These are phyloP conservation scores for Colletotrichum liaoningense DNA, from an alignment of 2,329 filamentous ascomycete genomes.

Conservation along the genomic window DNA sequence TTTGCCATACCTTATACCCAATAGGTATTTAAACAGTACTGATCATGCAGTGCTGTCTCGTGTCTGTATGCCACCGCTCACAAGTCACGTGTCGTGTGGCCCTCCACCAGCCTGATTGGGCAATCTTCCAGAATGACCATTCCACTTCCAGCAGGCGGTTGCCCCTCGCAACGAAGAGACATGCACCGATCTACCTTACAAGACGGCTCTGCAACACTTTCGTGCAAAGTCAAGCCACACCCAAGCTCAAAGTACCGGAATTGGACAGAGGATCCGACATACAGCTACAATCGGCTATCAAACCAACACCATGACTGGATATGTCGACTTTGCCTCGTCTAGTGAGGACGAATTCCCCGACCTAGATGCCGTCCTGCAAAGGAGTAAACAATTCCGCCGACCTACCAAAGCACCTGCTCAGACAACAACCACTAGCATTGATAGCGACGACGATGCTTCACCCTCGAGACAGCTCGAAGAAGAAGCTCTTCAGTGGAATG, in stretches of 20 bases:
- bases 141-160: not conserved
- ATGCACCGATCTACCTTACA: not conserved
- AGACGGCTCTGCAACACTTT: not conserved
- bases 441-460: not conserved
- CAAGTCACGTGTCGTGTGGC: not conserved
- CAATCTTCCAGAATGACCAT: not conserved
- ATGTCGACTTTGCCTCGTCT: conserved; percentile 42
- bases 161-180: conserved; percentile 30
- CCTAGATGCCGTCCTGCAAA: conserved; percentile 45
- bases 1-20: not conserved
- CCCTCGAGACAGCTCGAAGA: not conserved
- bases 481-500: not conserved
- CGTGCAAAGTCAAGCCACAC: not conserved
- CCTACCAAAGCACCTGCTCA: conserved; percentile 15
- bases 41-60: not conserved
- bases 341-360: conserved; percentile 58
- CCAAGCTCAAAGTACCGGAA: not conserved
- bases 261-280: not conserved
- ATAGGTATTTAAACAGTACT: not conserved
- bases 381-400: conserved; percentile 16
- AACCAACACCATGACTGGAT: conserved; percentile 29
- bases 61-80: not conserved
- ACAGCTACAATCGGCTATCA: not conserved
- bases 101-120: not conserved
- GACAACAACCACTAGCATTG: not conserved